Percentiles rank a stretch among this genome's conserved stretches.
phyloP scores from a whole-genome alignment of 2,329 filamentous ascomycete genomes.

The Beauveria varroae region DNA sequence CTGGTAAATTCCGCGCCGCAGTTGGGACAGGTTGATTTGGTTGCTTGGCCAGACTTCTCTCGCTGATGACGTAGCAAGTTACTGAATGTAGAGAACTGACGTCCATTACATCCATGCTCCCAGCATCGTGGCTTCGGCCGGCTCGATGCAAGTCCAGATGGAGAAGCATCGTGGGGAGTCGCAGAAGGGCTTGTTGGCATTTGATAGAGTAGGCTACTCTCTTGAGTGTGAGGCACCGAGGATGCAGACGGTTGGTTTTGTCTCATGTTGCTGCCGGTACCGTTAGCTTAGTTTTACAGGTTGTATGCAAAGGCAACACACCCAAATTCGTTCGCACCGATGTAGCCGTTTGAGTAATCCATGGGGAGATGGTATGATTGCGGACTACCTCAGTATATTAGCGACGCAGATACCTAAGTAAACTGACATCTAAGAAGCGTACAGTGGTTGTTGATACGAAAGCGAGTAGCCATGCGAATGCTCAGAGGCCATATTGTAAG shows the following conservation, averaged over 20 bases:
- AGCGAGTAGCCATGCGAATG: conserved; percentile 28
- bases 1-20: conserved; percentile 92
- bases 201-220: conserved; percentile 32
- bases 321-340: conserved; percentile 3
- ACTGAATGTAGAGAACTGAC: conserved; percentile 94
- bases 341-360: conserved; percentile 29
- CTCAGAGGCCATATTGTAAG: conserved; percentile 43
- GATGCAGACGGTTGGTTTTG: neutral
- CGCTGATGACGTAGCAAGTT: conserved; percentile 88
- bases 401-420: neutral
- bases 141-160: conserved; percentile 55
- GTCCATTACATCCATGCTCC: conserved; percentile 94
- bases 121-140: conserved; percentile 93
- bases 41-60: conserved; percentile 85
- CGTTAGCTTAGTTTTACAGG: neutral
- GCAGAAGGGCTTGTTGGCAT: conserved; percentile 17
- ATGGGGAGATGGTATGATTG: conserved; percentile 35
- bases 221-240: conserved; percentile 14
- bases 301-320: neutral
- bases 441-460: conserved; percentile 30
- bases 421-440: conserved; percentile 14
- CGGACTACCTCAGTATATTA: neutral
- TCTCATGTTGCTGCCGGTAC: neutral
- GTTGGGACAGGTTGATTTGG: conserved; percentile 82
- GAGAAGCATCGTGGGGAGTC: neutral